phyloP scores from a whole-genome alignment of 139 green algal species.

The Diplosphaera chodatii region DNA sequence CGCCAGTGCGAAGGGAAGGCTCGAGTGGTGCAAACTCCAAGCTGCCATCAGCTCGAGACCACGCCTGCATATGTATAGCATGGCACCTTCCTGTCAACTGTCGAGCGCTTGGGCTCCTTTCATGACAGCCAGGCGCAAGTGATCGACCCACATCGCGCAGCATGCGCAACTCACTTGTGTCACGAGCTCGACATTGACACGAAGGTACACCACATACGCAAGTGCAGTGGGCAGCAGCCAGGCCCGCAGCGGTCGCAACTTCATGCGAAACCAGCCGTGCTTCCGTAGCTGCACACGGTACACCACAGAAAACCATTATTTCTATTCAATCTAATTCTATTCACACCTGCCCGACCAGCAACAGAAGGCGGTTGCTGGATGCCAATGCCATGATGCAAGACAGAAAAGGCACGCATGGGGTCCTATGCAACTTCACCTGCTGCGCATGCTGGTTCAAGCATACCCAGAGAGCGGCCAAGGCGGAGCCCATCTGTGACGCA shows the following conservation, averaged over 20 bases:
- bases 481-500: constrained; percentile 50
- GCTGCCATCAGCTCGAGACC: neutral
- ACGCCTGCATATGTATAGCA: constrained; percentile 19
- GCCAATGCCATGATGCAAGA: too few species aligned
- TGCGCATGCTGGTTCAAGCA: constrained; percentile 40
- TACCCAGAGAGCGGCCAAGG: constrained; percentile 55
- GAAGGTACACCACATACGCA: neutral
- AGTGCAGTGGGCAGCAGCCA: constrained; percentile 21
- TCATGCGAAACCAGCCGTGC: constrained; percentile 29
- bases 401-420: too few species aligned
- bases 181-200: neutral
- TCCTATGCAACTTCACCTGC: too few species aligned
- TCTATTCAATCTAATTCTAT: too few species aligned
- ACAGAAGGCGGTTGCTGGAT: too few species aligned
- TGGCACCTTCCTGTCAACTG: too few species aligned
- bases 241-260: constrained; percentile 5
- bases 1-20: constrained; percentile 28
- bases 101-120: too few species aligned
- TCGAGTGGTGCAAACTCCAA: constrained; percentile 23
- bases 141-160: too few species aligned
- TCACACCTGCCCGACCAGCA: too few species aligned
- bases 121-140: too few species aligned
- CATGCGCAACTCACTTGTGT: neutral
- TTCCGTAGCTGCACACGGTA: constrained; percentile 33
- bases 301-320: too few species aligned